Percentiles rank a stretch among this genome's conserved stretches.
Conservation (phyloP, 768 basidiomycete species). For the Pholiota conissans region DNA sequence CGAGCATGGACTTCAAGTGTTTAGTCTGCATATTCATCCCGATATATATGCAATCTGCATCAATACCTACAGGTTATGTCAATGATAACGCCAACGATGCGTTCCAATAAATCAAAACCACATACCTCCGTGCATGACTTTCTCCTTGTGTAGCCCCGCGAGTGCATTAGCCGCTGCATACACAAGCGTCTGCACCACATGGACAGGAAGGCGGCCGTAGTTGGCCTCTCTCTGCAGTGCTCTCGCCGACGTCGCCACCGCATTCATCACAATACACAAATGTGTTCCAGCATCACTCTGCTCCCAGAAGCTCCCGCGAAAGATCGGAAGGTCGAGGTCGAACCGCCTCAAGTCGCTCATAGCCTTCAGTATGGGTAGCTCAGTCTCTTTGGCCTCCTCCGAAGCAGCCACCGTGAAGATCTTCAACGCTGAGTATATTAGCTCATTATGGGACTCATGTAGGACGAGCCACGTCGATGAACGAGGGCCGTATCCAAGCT, state of each 20-base stretch:
- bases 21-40: background rate
- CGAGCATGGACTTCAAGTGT: too few species aligned
- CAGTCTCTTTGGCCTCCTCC: background rate
- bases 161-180: background rate
- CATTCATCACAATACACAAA: background rate
- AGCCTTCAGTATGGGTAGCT: background rate
- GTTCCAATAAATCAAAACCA: background rate
- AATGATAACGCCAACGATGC: background rate
- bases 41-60: background rate
- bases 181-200: background rate
- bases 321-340: background rate
- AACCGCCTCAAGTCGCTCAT: background rate
- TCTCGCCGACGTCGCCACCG: background rate
- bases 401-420: conserved; percentile 4
- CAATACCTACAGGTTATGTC: background rate
- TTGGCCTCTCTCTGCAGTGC: background rate
- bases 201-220: background rate
- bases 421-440: conserved; percentile 12
- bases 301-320: background rate
- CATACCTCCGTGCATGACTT: background rate
- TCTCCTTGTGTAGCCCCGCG: background rate
- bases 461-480: conserved; percentile 16
- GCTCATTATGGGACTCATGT: background rate
- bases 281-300: background rate
- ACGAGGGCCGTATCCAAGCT: conserved; percentile 18